Conservation (phyloP, 768 basidiomycete genomes). For the Pisolithus marmoratus region DNA sequence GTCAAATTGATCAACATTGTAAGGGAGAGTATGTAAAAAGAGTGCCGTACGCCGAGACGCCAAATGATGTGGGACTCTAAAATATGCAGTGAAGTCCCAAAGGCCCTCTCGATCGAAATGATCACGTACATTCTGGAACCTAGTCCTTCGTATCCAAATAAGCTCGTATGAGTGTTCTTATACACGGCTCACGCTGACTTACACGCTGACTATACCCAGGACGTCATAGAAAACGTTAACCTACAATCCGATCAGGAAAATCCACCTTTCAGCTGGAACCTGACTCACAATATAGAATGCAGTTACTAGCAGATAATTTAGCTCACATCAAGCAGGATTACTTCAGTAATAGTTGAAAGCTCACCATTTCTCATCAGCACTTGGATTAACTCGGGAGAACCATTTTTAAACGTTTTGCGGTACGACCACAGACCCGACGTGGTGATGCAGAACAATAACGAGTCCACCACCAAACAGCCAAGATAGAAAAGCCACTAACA, state of each 20-base stretch:
- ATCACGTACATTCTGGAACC: neutral
- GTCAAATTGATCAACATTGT: neutral
- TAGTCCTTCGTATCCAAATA: neutral
- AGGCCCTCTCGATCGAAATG: neutral
- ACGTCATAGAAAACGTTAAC: neutral
- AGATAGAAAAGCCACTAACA: neutral
- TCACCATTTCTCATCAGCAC: neutral
- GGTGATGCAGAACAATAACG: neutral
- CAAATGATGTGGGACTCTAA: neutral
- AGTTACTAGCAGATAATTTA: neutral
- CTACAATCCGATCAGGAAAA: neutral
- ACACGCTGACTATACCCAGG: neutral
- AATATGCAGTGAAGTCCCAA: neutral
- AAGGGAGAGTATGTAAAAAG: neutral
- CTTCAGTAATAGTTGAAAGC: neutral
- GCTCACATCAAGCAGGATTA: neutral
- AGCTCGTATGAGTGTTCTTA: neutral
- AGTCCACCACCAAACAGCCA: neutral
- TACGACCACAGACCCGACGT: neutral
- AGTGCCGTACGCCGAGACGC: neutral
- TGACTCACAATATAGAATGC: neutral
- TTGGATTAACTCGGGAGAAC: neutral
- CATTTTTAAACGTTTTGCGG: neutral
- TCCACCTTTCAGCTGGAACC: neutral
- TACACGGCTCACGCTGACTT: neutral